These are phyloP conservation scores for Metschnikowia lochheadii DNA, from an alignment of 805 yeast species.

Conservation along the genomic window DNA sequence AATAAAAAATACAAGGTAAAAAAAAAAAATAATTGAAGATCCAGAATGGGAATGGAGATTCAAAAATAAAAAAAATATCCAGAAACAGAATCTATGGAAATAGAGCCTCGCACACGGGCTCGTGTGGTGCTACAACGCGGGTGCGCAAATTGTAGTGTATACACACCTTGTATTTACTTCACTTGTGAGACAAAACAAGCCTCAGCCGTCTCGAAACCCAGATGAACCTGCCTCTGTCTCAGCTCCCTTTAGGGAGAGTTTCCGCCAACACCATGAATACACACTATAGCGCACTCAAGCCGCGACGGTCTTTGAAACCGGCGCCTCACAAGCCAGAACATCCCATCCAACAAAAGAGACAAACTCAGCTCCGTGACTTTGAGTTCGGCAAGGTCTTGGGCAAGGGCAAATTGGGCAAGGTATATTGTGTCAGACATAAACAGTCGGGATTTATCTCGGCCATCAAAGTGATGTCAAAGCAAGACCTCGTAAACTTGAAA, in stretches of 20 bases:
- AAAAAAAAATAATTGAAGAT: background rate
- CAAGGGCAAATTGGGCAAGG: conserved; percentile 90
- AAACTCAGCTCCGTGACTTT: conserved; percentile 52
- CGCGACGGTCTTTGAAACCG: background rate
- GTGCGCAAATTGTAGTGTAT: conserved; percentile 1
- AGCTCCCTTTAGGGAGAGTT: background rate
- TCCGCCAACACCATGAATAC: conserved; percentile 1
- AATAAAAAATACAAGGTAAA: background rate
- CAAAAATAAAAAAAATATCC: too few relatives aligned
- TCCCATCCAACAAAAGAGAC: background rate
- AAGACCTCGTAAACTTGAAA: conserved; percentile 67
- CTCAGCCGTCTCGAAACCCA: background rate
- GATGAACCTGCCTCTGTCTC: conserved; percentile 1
- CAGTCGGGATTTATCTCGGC: conserved; percentile 80
- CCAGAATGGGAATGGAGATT: too few relatives aligned
- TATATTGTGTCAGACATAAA: conserved; percentile 81
- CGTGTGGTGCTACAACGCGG: background rate
- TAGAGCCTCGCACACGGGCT: background rate
- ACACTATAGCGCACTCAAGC: background rate
- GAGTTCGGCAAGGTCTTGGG: conserved; percentile 87
- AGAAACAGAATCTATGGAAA: background rate
- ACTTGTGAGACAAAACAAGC: background rate
- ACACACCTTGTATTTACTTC: background rate
- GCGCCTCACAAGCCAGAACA: background rate
- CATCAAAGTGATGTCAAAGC: conserved; percentile 83